phyloP scores from a whole-genome alignment of 768 basidiomycete species.

The Cystofilobasidium ferigula region DNA sequence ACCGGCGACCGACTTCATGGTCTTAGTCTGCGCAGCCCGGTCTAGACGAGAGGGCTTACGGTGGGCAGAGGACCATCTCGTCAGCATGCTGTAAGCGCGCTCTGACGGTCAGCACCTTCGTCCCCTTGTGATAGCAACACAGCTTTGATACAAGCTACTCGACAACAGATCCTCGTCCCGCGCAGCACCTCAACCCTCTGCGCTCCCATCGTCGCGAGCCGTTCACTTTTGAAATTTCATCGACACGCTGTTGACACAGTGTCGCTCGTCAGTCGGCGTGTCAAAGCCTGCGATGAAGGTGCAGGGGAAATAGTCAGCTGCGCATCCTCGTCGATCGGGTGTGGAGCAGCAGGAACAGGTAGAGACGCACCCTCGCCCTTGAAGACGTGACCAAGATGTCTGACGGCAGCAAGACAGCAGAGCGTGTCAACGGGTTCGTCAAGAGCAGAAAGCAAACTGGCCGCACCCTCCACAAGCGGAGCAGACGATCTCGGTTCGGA shows the following conservation, averaged over 20 bases:
- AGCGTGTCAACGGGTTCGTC: neutral
- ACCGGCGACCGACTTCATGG: constrained; percentile 99
- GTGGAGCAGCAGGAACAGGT: constrained; percentile 47
- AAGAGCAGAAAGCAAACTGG: neutral
- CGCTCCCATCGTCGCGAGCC: constrained; percentile 4
- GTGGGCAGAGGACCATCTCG: too few relatives aligned
- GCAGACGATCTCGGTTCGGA: constrained; percentile 49
- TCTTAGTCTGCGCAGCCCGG: constrained; percentile 98
- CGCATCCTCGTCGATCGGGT: too few relatives aligned
- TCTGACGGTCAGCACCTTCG: too few relatives aligned
- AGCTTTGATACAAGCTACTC: too few relatives aligned
- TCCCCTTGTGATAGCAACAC: too few relatives aligned
- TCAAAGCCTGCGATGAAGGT: neutral
- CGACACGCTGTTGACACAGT: constrained; percentile 66
- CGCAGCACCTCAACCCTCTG: too few relatives aligned
- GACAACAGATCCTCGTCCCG: too few relatives aligned
- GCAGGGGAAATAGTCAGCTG: neutral
- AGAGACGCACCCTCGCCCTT: constrained; percentile 70
- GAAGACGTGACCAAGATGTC: constrained; percentile 92
- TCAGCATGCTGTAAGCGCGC: too few relatives aligned
- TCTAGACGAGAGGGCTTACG: constrained; percentile 99
- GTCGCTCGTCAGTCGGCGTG: constrained; percentile 58
- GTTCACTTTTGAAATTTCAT: constrained; percentile 56
- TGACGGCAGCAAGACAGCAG: constrained; percentile 44
- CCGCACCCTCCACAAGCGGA: neutral